Percentiles rank a stretch among this genome's conserved stretches.
phyloP scores from a whole-genome alignment of 192 early-diverging fungal species.

The Neocallimastix lanati region DNA sequence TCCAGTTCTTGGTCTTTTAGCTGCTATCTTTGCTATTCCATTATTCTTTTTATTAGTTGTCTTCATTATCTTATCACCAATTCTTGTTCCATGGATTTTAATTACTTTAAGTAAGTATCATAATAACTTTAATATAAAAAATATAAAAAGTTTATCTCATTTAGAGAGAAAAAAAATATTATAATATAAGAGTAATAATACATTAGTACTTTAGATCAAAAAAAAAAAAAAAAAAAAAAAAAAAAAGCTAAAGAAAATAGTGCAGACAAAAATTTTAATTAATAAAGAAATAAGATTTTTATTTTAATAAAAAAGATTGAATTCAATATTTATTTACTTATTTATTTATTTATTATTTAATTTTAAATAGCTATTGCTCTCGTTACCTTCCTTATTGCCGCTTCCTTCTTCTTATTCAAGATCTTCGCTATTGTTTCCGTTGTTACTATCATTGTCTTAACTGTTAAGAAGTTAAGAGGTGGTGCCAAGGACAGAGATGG shows the following conservation, averaged over 20 bases:
- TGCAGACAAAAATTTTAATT: too few species aligned
- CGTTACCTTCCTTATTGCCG: neutral
- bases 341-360: too few species aligned
- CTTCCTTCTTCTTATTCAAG: neutral
- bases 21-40: neutral
- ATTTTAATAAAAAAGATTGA: too few species aligned
- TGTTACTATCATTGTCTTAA: neutral
- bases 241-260: too few species aligned
- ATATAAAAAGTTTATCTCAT: too few species aligned
- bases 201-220: too few species aligned
- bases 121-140: too few species aligned
- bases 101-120: neutral
- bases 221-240: too few species aligned
- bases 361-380: neutral
- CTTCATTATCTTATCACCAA: neutral
- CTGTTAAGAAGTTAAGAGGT: neutral
- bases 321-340: too few species aligned
- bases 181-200: too few species aligned
- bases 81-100: neutral
- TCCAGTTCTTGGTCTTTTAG: neutral
- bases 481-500: neutral
- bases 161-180: too few species aligned
- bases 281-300: too few species aligned
- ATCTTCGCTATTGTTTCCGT: neutral
- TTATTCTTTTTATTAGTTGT: neutral